These are phyloP conservation scores for Ascochyta lentis DNA, from an alignment of 2,329 filamentous ascomycete genomes.

Conservation along the genomic window DNA sequence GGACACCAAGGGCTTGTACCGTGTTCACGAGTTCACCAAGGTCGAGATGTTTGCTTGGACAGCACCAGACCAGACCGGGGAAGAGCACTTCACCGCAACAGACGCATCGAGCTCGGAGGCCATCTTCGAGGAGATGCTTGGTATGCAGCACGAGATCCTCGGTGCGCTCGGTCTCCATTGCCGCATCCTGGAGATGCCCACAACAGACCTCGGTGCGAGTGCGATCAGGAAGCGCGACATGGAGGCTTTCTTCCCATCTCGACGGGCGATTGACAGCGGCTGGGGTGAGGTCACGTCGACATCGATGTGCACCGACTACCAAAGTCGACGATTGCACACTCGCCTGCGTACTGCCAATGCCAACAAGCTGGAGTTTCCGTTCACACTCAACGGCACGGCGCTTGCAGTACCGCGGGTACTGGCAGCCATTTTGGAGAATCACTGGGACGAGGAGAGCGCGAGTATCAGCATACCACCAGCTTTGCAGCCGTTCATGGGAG, in stretches of 20 bases:
- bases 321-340: constrained; percentile 81
- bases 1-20: constrained; percentile 92
- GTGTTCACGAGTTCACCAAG: constrained; percentile 98
- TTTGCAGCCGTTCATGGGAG: constrained; percentile 82
- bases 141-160: constrained; percentile 85
- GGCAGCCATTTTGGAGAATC: constrained; percentile 87
- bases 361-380: constrained; percentile 73
- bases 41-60: constrained; percentile 98
- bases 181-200: constrained; percentile 91
- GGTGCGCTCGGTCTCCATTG: constrained; percentile 78
- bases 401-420: constrained; percentile 88
- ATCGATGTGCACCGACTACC: constrained; percentile 94
- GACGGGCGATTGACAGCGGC: constrained; percentile 68
- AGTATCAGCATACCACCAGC: constrained; percentile 79
- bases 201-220: constrained; percentile 84
- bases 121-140: constrained; percentile 84
- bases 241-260: constrained; percentile 90
- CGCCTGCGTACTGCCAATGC: constrained; percentile 63
- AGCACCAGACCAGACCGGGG: constrained; percentile 56
- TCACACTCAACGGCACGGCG: constrained; percentile 93
- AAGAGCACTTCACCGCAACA: constrained; percentile 42
- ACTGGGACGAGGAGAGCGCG: constrained; percentile 75
- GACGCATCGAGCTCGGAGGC: constrained; percentile 55
- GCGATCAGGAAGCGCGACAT: constrained; percentile 90
- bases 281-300: constrained; percentile 95